Base-by-base conservation (phyloP, 257 asterid genomes). In the Perilla frutescens region DNA sequence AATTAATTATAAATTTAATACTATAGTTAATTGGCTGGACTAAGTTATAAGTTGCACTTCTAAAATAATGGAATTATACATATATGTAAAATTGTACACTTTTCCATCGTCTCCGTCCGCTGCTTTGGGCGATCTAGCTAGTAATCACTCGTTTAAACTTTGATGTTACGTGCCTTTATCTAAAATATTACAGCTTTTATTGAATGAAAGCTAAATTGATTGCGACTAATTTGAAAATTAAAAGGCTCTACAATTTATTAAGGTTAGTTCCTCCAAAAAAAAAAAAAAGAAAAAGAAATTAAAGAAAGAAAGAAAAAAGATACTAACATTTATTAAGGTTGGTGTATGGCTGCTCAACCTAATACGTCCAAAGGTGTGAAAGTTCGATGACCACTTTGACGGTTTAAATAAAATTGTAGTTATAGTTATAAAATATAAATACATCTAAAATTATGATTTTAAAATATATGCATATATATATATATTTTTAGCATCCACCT, bases 211-310 rank as follows among this genome's bases (percentile, higher is more conserved):
- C 39, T 40, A 41, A 72, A 8, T 40, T 53, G 77, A 73, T 74
- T 9, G 71, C 43, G 72, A 74, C 72, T 53, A 65, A 31, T 63
- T 74, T 58, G 56, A 9, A 32, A 36, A 12, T 58, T 45, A 9
- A 32, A 36, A 12, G 41, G 72, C 12, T 54, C 13, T 31, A 0
- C 63, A 63, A 1, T 54, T 26, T 54, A 55, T 63, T 51, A 43
- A 63, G 64, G 62, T 62, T 51, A 65, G 59, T 51, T 40, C 44
- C 44, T 40, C 5, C 3, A 43, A 43, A 43, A 6, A 6, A 43
- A 43, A 43, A 6, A 43, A 43, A 43, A 5, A 3, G 0, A 6
- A 10, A n/a, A n/a, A n/a, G n/a, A 20, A 20, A 20, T 20, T 20
- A 20, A 20, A 20, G 26, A 20, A 20, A 20, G 26, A 20, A 20